Percentiles rank a stretch among this genome's conserved stretches.
These are phyloP conservation scores for Ashbya aceris DNA, from an alignment of 1,139 yeast genomes.

Conservation along the genomic window DNA sequence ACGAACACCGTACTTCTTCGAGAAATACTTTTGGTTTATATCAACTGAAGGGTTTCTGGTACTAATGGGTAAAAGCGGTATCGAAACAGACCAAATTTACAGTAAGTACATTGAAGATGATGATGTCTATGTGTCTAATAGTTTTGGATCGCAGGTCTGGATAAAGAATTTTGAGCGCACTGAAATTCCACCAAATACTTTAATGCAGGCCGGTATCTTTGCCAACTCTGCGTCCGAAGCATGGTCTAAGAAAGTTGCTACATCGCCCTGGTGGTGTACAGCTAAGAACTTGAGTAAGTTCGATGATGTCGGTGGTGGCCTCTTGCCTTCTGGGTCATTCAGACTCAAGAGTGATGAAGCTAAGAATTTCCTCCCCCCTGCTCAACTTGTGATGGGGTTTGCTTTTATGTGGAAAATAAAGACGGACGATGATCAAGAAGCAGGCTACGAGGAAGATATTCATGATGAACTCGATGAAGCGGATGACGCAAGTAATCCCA, in stretches of 20 bases:
- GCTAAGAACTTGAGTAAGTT: constrained; percentile 60
- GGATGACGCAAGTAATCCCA: constrained; percentile 6
- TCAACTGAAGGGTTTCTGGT: constrained; percentile 84
- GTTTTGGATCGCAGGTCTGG: constrained; percentile 64
- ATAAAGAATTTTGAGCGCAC: constrained; percentile 57
- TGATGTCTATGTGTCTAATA: constrained; percentile 72
- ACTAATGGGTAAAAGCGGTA: constrained; percentile 73
- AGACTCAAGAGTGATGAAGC: constrained; percentile 43
- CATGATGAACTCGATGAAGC: constrained; percentile 7
- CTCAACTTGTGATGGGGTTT: constrained; percentile 81
- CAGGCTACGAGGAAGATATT: constrained; percentile 6
- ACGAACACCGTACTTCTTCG: constrained; percentile 81
- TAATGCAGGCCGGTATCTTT: constrained; percentile 83
- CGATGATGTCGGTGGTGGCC: constrained; percentile 48
- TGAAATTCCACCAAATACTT: constrained; percentile 65
- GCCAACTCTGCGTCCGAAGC: constrained; percentile 77
- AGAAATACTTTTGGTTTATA: constrained; percentile 87
- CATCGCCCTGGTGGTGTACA: constrained; percentile 77
- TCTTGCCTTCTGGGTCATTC: constrained; percentile 58
- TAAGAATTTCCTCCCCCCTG: constrained; percentile 66
- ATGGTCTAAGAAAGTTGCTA: constrained; percentile 77
- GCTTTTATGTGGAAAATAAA: constrained; percentile 66
- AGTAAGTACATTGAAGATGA: constrained; percentile 63
- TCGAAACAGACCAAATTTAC: constrained; percentile 79
- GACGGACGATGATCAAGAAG: constrained; percentile 17